Percentiles rank a stretch among this genome's conserved stretches.
These are phyloP conservation scores for Blakeslea trispora DNA, from an alignment of 371 early-diverging fungal genomes.

Conservation along the genomic window DNA sequence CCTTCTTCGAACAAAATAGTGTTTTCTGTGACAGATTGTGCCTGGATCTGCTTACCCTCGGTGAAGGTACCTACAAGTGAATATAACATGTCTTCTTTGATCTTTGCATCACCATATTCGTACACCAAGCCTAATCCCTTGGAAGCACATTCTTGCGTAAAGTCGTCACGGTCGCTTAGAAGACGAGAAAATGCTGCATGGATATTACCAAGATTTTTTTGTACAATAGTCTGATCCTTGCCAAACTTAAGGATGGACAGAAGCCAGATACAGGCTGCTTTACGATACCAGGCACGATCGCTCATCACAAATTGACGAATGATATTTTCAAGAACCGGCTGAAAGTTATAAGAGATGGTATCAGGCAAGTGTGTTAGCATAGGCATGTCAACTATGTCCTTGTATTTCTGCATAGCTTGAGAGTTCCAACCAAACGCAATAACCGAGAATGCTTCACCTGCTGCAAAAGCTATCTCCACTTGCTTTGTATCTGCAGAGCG, in stretches of 20 bases:
- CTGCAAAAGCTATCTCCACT: slow-evolving; percentile 80
- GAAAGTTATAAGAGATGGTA: slow-evolving; percentile 19
- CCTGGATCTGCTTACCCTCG: slow-evolving; percentile 54
- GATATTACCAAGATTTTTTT: slow-evolving; percentile 54
- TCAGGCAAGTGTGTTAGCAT: slow-evolving; percentile 15
- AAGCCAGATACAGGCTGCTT: slow-evolving; percentile 86
- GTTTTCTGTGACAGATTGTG: slow-evolving; percentile 76
- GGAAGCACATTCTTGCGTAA: slow-evolving; percentile 83
- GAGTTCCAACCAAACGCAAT: slow-evolving; percentile 75
- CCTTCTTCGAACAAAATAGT: slow-evolving; percentile 77
- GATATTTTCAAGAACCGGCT: slow-evolving; percentile 53
- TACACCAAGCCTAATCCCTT: slow-evolving; percentile 89
- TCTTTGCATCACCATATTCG: slow-evolving; percentile 75
- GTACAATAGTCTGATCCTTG: slow-evolving; percentile 49
- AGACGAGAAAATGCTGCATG: slow-evolving; percentile 77
- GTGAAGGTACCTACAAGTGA: slow-evolving; percentile 66
- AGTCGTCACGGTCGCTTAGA: slow-evolving; percentile 81
- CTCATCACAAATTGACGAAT: slow-evolving; percentile 50
- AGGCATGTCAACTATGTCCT: slow-evolving; percentile 61
- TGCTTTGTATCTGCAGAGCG: slow-evolving; percentile 74
- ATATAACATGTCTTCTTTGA: slow-evolving; percentile 66
- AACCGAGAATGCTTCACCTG: slow-evolving; percentile 79
- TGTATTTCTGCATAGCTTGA: slow-evolving; percentile 62
- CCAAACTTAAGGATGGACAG: slow-evolving; percentile 83
- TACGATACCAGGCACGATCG: slow-evolving; percentile 66